These are phyloP conservation scores for Zizania palustris DNA, from an alignment of 202 grass and related monocot genomes.

Conservation along the genomic window DNA sequence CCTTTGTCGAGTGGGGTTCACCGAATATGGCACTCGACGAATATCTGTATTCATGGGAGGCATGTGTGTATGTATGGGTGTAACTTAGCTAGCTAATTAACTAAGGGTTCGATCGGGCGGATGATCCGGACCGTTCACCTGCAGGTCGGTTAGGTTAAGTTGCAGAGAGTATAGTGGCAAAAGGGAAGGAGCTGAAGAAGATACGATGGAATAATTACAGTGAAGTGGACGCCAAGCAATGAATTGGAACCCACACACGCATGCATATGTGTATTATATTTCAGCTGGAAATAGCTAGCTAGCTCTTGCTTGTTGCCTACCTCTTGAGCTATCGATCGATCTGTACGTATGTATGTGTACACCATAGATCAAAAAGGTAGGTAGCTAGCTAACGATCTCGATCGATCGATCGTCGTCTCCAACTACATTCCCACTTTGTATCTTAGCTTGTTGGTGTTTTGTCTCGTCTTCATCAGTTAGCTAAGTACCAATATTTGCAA, in stretches of 20 bases:
- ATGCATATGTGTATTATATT: too few relatives aligned
- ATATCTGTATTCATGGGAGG: too few relatives aligned
- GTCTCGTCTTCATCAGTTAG: background rate
- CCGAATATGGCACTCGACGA: too few relatives aligned
- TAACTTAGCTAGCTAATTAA: too few relatives aligned
- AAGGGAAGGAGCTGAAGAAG: background rate
- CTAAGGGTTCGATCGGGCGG: background rate
- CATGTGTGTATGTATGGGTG: too few relatives aligned
- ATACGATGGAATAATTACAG: background rate
- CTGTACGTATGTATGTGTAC: background rate
- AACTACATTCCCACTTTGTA: background rate
- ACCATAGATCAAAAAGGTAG: background rate
- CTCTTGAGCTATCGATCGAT: background rate
- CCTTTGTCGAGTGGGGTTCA: too few relatives aligned
- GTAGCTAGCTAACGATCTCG: background rate
- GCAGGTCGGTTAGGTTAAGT: too few relatives aligned
- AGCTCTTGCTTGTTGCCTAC: background rate
- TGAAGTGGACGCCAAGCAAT: conserved; percentile 4
- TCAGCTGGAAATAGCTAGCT: background rate
- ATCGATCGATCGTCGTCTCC: background rate
- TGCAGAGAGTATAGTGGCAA: background rate
- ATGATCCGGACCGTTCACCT: background rate
- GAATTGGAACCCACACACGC: too few relatives aligned
- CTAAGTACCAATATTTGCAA: too few relatives aligned
- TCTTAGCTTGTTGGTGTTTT: background rate